These are phyloP conservation scores for Xylaria telfairii DNA, from an alignment of 495 filamentous ascomycete species.

Conservation along the genomic window DNA sequence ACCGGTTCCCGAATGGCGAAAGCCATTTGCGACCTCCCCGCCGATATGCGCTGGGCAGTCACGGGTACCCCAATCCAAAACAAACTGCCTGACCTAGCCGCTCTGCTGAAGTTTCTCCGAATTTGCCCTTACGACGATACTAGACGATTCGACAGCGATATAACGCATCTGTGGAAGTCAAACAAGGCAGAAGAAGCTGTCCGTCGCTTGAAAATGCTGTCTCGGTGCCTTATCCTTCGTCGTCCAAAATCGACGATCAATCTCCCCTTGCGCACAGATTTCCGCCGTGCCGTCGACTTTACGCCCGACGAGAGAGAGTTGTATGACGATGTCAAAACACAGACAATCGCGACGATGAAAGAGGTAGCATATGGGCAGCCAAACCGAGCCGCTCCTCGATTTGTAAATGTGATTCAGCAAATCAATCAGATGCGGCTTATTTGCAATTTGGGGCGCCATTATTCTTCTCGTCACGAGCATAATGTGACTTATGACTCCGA, in stretches of 20 bases:
- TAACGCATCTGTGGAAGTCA: conserved; percentile 42
- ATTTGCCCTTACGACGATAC: conserved; percentile 47
- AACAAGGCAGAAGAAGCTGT: conserved; percentile 41
- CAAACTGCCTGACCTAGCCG: conserved; percentile 43
- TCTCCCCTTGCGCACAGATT: background rate
- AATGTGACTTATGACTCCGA: background rate
- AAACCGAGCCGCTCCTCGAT: background rate
- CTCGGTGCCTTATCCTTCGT: background rate
- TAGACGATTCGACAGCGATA: conserved; percentile 42
- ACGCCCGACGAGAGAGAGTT: background rate
- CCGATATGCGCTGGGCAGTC: conserved; percentile 49
- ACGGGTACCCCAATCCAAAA: conserved; percentile 56
- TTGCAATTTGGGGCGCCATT: conserved; percentile 48
- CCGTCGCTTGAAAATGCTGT: conserved; percentile 39
- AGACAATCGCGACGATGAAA: background rate
- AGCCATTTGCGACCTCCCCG: conserved; percentile 43
- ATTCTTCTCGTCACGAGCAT: conserved; percentile 31
- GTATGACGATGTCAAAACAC: background rate
- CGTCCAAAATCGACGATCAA: background rate
- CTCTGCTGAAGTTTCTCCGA: conserved; percentile 47
- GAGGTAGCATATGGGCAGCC: background rate
- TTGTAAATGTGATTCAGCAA: conserved; percentile 47
- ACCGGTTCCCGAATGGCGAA: conserved; percentile 39
- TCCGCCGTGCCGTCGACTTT: background rate
- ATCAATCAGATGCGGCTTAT: conserved; percentile 49